phyloP scores from a whole-genome alignment of 176 grass and related monocot species.

The Olyra latifolia region DNA sequence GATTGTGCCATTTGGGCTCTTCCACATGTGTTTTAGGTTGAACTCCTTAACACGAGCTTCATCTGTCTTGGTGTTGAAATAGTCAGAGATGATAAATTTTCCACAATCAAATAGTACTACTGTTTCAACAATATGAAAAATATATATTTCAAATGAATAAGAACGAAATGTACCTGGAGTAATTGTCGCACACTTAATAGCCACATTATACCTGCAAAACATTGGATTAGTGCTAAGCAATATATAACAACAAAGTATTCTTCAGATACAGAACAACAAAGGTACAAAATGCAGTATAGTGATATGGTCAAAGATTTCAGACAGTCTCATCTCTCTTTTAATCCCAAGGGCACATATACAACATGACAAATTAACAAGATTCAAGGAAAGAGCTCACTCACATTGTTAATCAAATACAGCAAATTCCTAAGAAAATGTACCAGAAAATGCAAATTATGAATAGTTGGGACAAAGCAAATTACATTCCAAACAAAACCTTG shows the following conservation, averaged over 20 bases:
- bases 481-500: not conserved
- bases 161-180: conserved; percentile 76
- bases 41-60: conserved; percentile 88
- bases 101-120: not conserved
- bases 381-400: not conserved
- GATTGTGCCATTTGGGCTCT: conserved; percentile 94
- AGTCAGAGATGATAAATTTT: conserved; percentile 19
- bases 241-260: not conserved
- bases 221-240: conserved; percentile 21
- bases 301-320: not conserved
- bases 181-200: conserved; percentile 97
- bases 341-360: not conserved
- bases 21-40: conserved; percentile 90
- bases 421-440: conserved; percentile 1
- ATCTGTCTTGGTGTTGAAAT: conserved; percentile 53
- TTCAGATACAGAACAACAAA: not conserved
- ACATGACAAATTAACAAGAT: not conserved
- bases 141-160: conserved; percentile 31
- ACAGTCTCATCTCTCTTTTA: not conserved
- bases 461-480: not conserved
- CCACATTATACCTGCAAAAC: conserved; percentile 86
- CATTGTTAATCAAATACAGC: not conserved
- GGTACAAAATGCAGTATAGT: not conserved
- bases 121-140: conserved; percentile 18
- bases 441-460: not conserved